Evolutionary conservation across 192 early-diverging fungal genomes (phyloP).

Genomic region (Coemansia sp.): DNA sequence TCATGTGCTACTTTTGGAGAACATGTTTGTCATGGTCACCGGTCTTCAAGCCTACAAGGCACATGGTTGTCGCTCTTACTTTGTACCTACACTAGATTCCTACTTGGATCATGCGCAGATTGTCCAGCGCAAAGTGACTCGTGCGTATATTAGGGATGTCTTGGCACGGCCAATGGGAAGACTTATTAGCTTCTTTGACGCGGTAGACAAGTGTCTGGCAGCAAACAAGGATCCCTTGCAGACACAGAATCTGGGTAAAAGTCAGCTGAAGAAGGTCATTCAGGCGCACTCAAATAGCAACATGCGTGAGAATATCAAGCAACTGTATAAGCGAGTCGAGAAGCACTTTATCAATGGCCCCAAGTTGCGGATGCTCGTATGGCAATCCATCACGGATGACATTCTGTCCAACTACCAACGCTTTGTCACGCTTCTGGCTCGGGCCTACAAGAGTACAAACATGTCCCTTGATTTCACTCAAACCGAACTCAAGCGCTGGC

Average conservation of each 20-base stretch:
- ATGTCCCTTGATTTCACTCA: slow-evolving; percentile 81
- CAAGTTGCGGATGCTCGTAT: slow-evolving; percentile 80
- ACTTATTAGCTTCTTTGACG: slow-evolving; percentile 94
- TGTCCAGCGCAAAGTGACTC: slow-evolving; percentile 75
- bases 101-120: slow-evolving; percentile 83
- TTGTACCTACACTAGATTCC: slow-evolving; percentile 37
- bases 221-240: slow-evolving; percentile 58
- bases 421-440: slow-evolving; percentile 76
- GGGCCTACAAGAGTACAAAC: slow-evolving; percentile 84
- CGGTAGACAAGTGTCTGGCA: slow-evolving; percentile 82
- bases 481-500: slow-evolving; percentile 48
- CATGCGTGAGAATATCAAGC: slow-evolving; percentile 66
- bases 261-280: slow-evolving; percentile 79
- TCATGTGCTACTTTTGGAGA: slow-evolving; percentile 84
- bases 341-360: slow-evolving; percentile 90
- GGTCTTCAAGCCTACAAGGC: slow-evolving; percentile 76
- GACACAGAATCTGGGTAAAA: slow-evolving; percentile 72
- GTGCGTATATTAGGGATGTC: slow-evolving; percentile 85
- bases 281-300: slow-evolving; percentile 80
- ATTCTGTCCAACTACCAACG: slow-evolving; percentile 73
- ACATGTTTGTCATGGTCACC: slow-evolving; percentile 91
- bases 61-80: slow-evolving; percentile 59
- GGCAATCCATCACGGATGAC: slow-evolving; percentile 89
- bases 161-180: slow-evolving; percentile 84
- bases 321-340: slow-evolving; percentile 86